Conservation (phyloP, 805 yeast species). For the Nakazawaea siamensis region DNA sequence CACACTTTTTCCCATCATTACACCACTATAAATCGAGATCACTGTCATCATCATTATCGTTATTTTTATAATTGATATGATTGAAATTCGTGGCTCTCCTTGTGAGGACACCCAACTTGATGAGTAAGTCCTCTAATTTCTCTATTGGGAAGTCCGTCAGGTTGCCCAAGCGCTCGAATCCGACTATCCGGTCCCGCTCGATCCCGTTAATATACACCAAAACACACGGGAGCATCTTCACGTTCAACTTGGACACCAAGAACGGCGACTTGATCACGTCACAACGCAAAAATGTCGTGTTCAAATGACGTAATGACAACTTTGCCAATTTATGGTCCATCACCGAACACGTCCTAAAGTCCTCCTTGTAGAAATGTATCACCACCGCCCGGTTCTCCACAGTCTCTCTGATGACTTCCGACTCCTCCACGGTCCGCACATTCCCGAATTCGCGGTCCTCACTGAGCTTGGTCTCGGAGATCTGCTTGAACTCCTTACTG, state of each 20-base stretch:
- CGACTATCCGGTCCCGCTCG: constrained; percentile 54
- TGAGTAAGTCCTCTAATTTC: constrained; percentile 37
- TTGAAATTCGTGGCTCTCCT: constrained; percentile 17
- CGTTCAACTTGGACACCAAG: constrained; percentile 50
- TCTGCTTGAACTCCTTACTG: constrained; percentile 30
- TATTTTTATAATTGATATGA: constrained; percentile 13
- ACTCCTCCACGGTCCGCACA: constrained; percentile 42
- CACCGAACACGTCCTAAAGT: constrained; percentile 49
- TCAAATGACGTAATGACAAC: constrained; percentile 52
- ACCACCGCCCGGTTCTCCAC: constrained; percentile 33
- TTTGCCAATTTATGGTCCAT: constrained; percentile 40
- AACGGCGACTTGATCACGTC: constrained; percentile 66
- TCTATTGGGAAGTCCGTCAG: constrained; percentile 38
- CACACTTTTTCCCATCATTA: background rate
- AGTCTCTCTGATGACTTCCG: constrained; percentile 44
- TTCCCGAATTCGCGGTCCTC: constrained; percentile 28
- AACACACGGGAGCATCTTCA: constrained; percentile 68
- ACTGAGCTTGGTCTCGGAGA: constrained; percentile 13
- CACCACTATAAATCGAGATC: constrained; percentile 27
- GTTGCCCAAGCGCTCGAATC: constrained; percentile 54
- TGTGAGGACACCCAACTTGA: constrained; percentile 23
- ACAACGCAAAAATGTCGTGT: constrained; percentile 43
- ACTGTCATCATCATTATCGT: constrained; percentile 25
- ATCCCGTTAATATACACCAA: constrained; percentile 51
- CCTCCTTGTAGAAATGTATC: constrained; percentile 57